Conservation (phyloP, 345 rosid species). For the Raphanus sativus region DNA sequence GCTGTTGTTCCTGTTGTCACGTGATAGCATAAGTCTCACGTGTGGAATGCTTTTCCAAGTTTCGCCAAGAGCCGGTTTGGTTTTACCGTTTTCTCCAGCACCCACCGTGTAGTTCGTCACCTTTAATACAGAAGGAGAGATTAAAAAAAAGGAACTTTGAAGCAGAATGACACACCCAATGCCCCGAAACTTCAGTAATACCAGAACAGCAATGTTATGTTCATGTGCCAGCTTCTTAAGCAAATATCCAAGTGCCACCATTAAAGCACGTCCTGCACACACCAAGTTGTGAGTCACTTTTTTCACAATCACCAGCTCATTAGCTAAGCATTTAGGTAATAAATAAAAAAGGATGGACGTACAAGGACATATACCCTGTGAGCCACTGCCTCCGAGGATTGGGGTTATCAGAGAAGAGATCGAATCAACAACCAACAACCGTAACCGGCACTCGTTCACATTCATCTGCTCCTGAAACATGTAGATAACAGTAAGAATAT, state of each 20-base stretch:
- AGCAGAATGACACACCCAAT: slow-evolving; percentile 17
- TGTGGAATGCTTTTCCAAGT: slow-evolving; percentile 86
- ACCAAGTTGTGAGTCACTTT: slow-evolving; percentile 7
- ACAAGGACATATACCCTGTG: slow-evolving; percentile 57
- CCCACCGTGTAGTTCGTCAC: slow-evolving; percentile 82
- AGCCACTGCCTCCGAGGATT: slow-evolving; percentile 63
- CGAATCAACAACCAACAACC: slow-evolving; percentile 68
- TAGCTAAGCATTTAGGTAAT: not conserved
- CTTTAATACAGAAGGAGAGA: slow-evolving; percentile 46
- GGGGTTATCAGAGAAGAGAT: slow-evolving; percentile 76
- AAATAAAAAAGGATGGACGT: slow-evolving; percentile 21
- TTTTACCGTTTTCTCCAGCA: slow-evolving; percentile 63
- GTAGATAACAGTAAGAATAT: slow-evolving; percentile 4
- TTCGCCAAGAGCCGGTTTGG: slow-evolving; percentile 89
- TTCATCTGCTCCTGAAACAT: slow-evolving; percentile 39
- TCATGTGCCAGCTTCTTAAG: slow-evolving; percentile 83
- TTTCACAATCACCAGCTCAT: not conserved
- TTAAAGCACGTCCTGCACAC: slow-evolving; percentile 67
- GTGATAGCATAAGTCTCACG: slow-evolving; percentile 62
- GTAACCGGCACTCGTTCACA: slow-evolving; percentile 37
- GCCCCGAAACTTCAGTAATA: slow-evolving; percentile 32
- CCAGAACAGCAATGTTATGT: slow-evolving; percentile 62
- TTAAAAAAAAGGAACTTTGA: not conserved
- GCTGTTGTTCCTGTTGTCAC: slow-evolving; percentile 41
- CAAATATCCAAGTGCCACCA: slow-evolving; percentile 66